Evolutionary conservation across 2,329 filamentous ascomycete species (phyloP), one percentile per base, ranked within the genome.

Genomic region (Metarhizium brunneum): DNA sequence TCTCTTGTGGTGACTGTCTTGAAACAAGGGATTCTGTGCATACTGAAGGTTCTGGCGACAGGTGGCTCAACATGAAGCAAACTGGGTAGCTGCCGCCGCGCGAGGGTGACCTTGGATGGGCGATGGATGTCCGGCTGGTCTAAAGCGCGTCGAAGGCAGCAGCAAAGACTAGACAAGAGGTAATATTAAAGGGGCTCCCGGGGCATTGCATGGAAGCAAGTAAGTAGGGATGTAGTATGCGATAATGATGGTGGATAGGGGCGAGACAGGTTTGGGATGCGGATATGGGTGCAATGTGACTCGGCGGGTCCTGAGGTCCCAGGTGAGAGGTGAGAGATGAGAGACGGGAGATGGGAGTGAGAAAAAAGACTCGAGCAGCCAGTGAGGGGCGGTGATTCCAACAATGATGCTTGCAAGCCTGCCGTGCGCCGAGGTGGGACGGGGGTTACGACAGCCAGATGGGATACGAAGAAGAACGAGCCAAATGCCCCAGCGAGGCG

Each of bases 11-110:
- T 54, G 53, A 53, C 59, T 57, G 55, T 57, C 54, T 62, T 56
- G 59, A 57, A 51, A 57, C 52, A 51, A 54, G 58, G 58, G 53
- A 55, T 56, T 43, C 56, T 61, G 51, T 58, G 59, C 61, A 63
- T 62, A 55, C 53, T 61, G 59, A 50, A 59, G 50, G 36, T 18
- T 32, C 52, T 30, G 57, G 59, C 20, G 56, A 58, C 50, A 52
- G 32, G 50, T 36, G n/a, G 36, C 42, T 36, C 45, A 48, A 47
- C 45, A 32, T 43, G 51, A 49, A 47, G 54, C 50, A 54, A 55
- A 50, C 47, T 35, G 50, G 11, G 8, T 40, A 7, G 32, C 40
- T 32, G 47, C 54, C 20, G 52, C 7, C 29, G 47, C 45, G 45
- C 45, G 6, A 30, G 13, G 43, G 16, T 18, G 38, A 30, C 20